These are phyloP conservation scores for Lithospermum erythrorhizon DNA, from an alignment of 257 asterid genomes.

Conservation along the genomic window DNA sequence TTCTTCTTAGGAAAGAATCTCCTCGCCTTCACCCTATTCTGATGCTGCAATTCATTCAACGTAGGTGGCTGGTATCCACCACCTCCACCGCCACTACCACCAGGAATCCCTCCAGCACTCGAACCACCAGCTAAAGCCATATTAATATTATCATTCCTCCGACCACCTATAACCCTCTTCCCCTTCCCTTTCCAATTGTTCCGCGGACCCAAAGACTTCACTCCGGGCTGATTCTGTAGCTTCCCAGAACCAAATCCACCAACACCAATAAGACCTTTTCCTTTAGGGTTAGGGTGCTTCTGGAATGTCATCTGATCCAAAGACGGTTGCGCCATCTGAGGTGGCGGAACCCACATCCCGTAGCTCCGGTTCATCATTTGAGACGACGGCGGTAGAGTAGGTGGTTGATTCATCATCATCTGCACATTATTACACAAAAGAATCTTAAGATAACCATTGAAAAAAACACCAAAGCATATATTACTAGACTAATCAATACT, in stretches of 20 bases:
- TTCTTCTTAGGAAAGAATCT: constrained; percentile 50
- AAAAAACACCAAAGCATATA: constrained; percentile 35
- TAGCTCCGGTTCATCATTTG: constrained; percentile 45
- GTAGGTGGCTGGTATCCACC: constrained; percentile 54
- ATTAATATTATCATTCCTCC: constrained; percentile 36
- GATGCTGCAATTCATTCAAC: constrained; percentile 55
- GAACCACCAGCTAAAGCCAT: constrained; percentile 23
- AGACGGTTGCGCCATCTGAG: constrained; percentile 21
- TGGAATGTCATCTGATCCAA: too few relatives aligned
- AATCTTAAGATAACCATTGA: constrained; percentile 1
- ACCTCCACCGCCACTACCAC: constrained; percentile 20
- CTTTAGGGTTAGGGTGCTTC: too few relatives aligned
- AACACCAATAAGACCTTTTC: too few relatives aligned
- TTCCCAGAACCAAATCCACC: too few relatives aligned
- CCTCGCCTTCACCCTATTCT: constrained; percentile 54
- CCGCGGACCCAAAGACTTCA: constrained; percentile 37
- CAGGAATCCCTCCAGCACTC: constrained; percentile 15
- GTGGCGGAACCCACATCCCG: constrained; percentile 53
- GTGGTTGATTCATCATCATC: too few relatives aligned
- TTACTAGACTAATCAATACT: not conserved
- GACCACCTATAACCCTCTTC: constrained; percentile 33
- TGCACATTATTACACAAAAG: too few relatives aligned
- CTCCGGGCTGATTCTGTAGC: not conserved
- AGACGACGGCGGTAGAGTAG: not conserved
- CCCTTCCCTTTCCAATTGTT: constrained; percentile 79